Percentiles rank a stretch among this genome's conserved stretches.
phyloP scores from a whole-genome alignment of 345 rosid species.

The Atalantia buxifolia region DNA sequence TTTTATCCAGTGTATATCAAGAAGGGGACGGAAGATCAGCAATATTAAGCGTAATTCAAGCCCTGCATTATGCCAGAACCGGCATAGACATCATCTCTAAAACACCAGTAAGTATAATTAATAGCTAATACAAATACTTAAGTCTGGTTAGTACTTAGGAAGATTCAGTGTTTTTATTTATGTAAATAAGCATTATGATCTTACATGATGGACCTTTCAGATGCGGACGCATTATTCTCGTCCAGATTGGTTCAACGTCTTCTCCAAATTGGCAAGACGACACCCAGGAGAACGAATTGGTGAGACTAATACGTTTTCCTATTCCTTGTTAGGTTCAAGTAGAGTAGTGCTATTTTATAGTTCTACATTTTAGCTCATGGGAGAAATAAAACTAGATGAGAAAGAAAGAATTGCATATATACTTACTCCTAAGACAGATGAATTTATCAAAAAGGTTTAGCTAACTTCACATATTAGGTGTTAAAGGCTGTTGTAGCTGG shows the following conservation, averaged over 20 bases:
- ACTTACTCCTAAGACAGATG: background rate
- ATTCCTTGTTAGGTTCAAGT: too few relatives aligned
- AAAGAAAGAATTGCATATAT: background rate
- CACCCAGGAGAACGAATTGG: constrained; percentile 47
- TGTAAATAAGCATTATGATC: background rate
- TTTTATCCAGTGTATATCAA: constrained; percentile 37
- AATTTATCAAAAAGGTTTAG: background rate
- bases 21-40: constrained; percentile 52
- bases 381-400: background rate
- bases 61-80: constrained; percentile 29
- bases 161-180: background rate
- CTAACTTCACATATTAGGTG: background rate
- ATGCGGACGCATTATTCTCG: constrained; percentile 43
- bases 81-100: constrained; percentile 43
- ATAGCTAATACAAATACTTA: background rate
- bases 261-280: constrained; percentile 37
- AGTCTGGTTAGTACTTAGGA: too few relatives aligned
- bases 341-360: too few relatives aligned
- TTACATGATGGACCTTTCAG: constrained; percentile 23
- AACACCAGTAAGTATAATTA: constrained; percentile 31
- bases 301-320: constrained; percentile 17
- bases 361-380: background rate
- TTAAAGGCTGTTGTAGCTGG: background rate
- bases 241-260: constrained; percentile 51
- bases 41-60: constrained; percentile 38